A percentile compares a stretch with the other conserved stretches of the same genome.
These are phyloP conservation scores for Irpex sp. DNA, from an alignment of 1,284 basidiomycete genomes.

Conservation along the genomic window DNA sequence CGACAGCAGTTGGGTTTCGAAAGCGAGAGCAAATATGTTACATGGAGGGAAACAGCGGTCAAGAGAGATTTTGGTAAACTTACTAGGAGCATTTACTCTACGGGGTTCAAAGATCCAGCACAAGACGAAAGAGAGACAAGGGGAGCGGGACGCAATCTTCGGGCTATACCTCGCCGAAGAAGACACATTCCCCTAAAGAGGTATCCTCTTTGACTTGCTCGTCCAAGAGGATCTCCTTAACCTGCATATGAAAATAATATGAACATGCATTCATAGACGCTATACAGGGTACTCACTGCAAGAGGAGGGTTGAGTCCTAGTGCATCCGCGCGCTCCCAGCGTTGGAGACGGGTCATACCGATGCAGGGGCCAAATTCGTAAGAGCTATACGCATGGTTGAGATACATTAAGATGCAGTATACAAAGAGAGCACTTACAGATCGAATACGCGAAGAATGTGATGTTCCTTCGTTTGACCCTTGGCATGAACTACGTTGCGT, in stretches of 20 bases:
- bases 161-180: conserved; percentile 40
- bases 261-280: conserved; percentile 4
- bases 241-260: conserved; percentile 36
- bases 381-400: conserved; percentile 38
- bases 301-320: conserved; percentile 82
- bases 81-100: no score
- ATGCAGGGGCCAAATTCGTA: conserved; percentile 86
- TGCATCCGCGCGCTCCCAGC: conserved; percentile 84
- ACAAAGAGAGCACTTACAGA: conserved; percentile 40
- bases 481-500: conserved; percentile 49
- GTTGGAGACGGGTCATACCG: conserved; percentile 78
- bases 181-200: conserved; percentile 46
- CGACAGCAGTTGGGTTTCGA: no score
- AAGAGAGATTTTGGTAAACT: no score
- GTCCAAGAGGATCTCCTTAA: conserved; percentile 70
- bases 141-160: background rate
- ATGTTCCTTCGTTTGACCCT: conserved; percentile 59
- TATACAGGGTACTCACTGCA: conserved; percentile 50
- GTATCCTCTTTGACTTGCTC: conserved; percentile 44
- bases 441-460: conserved; percentile 82
- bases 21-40: no score
- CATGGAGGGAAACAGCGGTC: no score
- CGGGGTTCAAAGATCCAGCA: background rate
- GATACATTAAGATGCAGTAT: background rate
- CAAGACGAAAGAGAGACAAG: background rate